phyloP scores from a whole-genome alignment of 768 basidiomycete species.

The Tubosaeta sp. region DNA sequence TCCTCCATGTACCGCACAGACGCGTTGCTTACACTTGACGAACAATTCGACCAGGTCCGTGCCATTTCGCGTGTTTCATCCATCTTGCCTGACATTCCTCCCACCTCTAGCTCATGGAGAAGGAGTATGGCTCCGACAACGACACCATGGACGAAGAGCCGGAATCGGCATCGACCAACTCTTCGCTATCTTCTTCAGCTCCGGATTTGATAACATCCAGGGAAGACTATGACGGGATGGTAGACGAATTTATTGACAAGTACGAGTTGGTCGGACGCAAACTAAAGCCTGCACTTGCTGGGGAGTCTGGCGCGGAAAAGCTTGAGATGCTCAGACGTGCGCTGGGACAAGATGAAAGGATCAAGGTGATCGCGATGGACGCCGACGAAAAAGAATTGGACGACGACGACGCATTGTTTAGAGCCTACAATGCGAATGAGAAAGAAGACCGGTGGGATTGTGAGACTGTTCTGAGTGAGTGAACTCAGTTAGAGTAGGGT shows the following conservation, averaged over 20 bases:
- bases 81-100: neutral
- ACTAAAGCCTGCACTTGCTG: constrained; percentile 70
- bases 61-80: neutral
- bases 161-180: constrained; percentile 36
- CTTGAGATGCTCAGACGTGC: constrained; percentile 74
- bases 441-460: constrained; percentile 90
- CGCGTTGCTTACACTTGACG: constrained; percentile 82
- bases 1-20: constrained; percentile 94
- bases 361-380: constrained; percentile 40
- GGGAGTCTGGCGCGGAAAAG: constrained; percentile 72
- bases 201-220: constrained; percentile 77
- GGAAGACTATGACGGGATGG: constrained; percentile 85
- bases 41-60: constrained; percentile 87
- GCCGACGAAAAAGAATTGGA: constrained; percentile 46
- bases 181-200: constrained; percentile 45
- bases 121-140: constrained; percentile 67
- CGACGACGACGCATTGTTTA: constrained; percentile 37
- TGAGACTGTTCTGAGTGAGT: constrained; percentile 89
- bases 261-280: constrained; percentile 90
- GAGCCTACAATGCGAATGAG: constrained; percentile 37
- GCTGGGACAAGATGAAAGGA: constrained; percentile 64
- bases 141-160: constrained; percentile 48
- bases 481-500: neutral
- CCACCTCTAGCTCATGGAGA: constrained; percentile 59
- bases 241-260: constrained; percentile 90